Evolutionary conservation across 1,284 basidiomycete genomes (phyloP).

Genomic region (Abortiporus biennis): DNA sequence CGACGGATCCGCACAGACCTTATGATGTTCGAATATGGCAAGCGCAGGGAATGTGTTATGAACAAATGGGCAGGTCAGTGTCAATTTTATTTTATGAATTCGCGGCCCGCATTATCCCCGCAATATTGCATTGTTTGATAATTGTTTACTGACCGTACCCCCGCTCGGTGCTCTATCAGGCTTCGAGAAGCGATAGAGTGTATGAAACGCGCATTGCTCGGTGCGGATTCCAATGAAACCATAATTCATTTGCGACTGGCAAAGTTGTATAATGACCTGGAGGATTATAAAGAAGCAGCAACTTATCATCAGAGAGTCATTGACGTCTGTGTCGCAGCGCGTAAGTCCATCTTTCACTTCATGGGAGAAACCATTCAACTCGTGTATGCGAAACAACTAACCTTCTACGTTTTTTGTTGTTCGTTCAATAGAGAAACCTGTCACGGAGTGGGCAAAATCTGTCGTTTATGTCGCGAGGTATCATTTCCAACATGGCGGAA

Average conservation of each 20-base stretch:
- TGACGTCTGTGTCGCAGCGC: slow-evolving; percentile 63
- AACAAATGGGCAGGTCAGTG: slow-evolving; percentile 74
- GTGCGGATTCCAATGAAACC: slow-evolving; percentile 78
- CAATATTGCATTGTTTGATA: slow-evolving; percentile 3
- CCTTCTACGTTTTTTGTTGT: too few relatives aligned
- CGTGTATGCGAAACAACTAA: slow-evolving; percentile 10
- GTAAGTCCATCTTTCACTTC: slow-evolving; percentile 17
- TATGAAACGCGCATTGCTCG: slow-evolving; percentile 82
- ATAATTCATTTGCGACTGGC: slow-evolving; percentile 76
- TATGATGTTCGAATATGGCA: slow-evolving; percentile 98
- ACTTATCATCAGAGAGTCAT: slow-evolving; percentile 71
- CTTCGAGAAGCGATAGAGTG: slow-evolving; percentile 84
- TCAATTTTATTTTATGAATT: too few relatives aligned
- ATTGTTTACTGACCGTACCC: neutral
- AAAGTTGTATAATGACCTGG: slow-evolving; percentile 63
- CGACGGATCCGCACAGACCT: too few relatives aligned
- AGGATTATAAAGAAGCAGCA: slow-evolving; percentile 59
- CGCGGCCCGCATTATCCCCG: slow-evolving; percentile 13
- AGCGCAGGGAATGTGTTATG: slow-evolving; percentile 91
- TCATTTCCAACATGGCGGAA: slow-evolving; percentile 55
- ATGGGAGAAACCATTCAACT: neutral
- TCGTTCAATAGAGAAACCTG: slow-evolving; percentile 45
- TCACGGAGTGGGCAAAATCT: slow-evolving; percentile 75
- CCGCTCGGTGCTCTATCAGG: slow-evolving; percentile 31
- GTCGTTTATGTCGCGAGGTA: slow-evolving; percentile 77